Conservation (phyloP, 2,329 filamentous ascomycete genomes). For the Fusarium sp. region DNA sequence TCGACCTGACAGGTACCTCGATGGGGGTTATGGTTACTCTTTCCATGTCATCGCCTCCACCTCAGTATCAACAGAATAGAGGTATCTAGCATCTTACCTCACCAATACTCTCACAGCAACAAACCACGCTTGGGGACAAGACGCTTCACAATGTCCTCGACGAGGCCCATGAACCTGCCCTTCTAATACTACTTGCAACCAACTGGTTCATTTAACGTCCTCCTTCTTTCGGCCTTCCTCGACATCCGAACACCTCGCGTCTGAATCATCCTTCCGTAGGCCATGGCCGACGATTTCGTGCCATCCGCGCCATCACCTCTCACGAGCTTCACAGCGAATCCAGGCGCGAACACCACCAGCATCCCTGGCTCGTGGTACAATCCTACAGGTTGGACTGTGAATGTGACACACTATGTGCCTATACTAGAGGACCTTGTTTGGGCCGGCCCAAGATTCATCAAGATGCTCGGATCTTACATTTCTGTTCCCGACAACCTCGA, state of each 20-base stretch:
- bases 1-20: slow-evolving; percentile 15
- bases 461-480: slow-evolving; percentile 75
- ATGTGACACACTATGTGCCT: slow-evolving; percentile 71
- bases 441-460: slow-evolving; percentile 78
- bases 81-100: slow-evolving; percentile 20
- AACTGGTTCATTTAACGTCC: slow-evolving; percentile 1
- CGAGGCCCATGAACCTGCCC: slow-evolving; percentile 21
- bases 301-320: slow-evolving; percentile 37
- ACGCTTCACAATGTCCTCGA: slow-evolving; percentile 44
- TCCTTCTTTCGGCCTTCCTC: neutral
- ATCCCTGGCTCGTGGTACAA: slow-evolving; percentile 62
- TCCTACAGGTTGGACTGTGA: slow-evolving; percentile 69
- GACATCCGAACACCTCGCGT: slow-evolving; percentile 10
- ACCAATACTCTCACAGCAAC: slow-evolving; percentile 27
- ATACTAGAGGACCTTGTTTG: slow-evolving; percentile 77
- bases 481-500: slow-evolving; percentile 72
- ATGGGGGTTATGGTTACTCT: slow-evolving; percentile 3
- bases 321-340: slow-evolving; percentile 37
- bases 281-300: slow-evolving; percentile 46
- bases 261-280: slow-evolving; percentile 27
- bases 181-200: slow-evolving; percentile 21
- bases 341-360: slow-evolving; percentile 23
- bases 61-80: slow-evolving; percentile 30
- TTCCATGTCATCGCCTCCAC: slow-evolving; percentile 13
- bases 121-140: slow-evolving; percentile 33